Percentiles rank a stretch among this genome's conserved stretches.
These are phyloP conservation scores for Pichia paraexigua DNA, from an alignment of 805 yeast species.

Conservation along the genomic window DNA sequence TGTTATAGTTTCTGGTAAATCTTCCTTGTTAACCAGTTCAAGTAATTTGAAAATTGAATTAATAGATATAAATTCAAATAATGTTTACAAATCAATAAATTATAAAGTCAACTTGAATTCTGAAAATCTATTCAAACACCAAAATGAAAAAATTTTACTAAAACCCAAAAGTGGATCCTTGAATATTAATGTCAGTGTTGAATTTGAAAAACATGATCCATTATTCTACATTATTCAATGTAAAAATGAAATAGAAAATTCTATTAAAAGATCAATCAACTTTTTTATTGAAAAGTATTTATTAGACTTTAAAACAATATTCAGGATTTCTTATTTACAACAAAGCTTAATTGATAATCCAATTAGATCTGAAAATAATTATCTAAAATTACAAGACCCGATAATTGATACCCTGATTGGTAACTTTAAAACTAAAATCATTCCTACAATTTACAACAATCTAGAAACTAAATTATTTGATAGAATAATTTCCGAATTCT, in stretches of 20 bases:
- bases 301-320: constrained; percentile 43
- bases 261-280: constrained; percentile 59
- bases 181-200: constrained; percentile 61
- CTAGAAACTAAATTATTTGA: constrained; percentile 27
- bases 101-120: constrained; percentile 7
- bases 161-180: constrained; percentile 46
- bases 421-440: constrained; percentile 18
- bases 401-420: constrained; percentile 18
- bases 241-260: constrained; percentile 52
- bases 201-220: constrained; percentile 73
- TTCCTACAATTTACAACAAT: constrained; percentile 22
- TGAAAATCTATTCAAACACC: constrained; percentile 4
- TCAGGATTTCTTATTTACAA: constrained; percentile 27
- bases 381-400: constrained; percentile 18
- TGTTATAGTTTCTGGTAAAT: constrained; percentile 13
- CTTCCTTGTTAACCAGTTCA: not conserved
- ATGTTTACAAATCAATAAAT: constrained; percentile 9
- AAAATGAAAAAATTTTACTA: constrained; percentile 18
- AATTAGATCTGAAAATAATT: constrained; percentile 14
- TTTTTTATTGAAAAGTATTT: constrained; percentile 69
- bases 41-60: constrained; percentile 12
- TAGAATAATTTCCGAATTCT: constrained; percentile 41
- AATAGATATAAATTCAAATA: constrained; percentile 14
- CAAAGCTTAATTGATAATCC: constrained; percentile 19
- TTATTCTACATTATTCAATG: constrained; percentile 74